Evolutionary conservation across 805 yeast species (phyloP).

Genomic region (Spathaspora hagerdaliae): DNA sequence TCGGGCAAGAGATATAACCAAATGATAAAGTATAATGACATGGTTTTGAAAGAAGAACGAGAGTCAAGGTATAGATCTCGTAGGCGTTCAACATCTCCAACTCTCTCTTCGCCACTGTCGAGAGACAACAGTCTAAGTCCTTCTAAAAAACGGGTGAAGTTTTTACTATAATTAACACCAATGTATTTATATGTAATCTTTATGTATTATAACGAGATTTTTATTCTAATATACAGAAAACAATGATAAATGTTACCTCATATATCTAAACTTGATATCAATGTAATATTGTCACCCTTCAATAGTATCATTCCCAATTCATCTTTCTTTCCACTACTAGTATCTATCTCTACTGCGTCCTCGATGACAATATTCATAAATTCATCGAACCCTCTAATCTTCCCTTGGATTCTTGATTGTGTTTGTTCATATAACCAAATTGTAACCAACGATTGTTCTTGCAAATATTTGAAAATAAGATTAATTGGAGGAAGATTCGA

Average conservation of each 20-base stretch:
- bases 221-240: too few relatives aligned
- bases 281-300: constrained; percentile 91
- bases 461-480: constrained; percentile 80
- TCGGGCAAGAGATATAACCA: constrained; percentile 15
- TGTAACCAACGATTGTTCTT: constrained; percentile 72
- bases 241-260: constrained; percentile 2
- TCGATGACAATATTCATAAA: constrained; percentile 80
- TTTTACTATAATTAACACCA: constrained; percentile 6
- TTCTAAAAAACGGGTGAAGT: constrained; percentile 23
- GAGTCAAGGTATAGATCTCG: constrained; percentile 13
- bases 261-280: constrained; percentile 47
- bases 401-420: constrained; percentile 73
- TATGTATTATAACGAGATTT: too few relatives aligned
- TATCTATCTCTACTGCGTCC: constrained; percentile 60
- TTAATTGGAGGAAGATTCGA: constrained; percentile 85
- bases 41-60: constrained; percentile 24
- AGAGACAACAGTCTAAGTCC: constrained; percentile 5
- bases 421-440: constrained; percentile 91
- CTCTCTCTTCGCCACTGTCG: constrained; percentile 6
- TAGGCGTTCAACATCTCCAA: background rate
- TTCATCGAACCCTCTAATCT: constrained; percentile 91
- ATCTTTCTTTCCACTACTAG: constrained; percentile 46
- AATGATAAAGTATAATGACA: constrained; percentile 21
- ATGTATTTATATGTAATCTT: too few relatives aligned
- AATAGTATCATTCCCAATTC: constrained; percentile 71